A percentile compares a stretch with the other conserved stretches of the same genome.
phyloP scores from a whole-genome alignment of 257 asterid genomes.

The Mitragyna speciosa region DNA sequence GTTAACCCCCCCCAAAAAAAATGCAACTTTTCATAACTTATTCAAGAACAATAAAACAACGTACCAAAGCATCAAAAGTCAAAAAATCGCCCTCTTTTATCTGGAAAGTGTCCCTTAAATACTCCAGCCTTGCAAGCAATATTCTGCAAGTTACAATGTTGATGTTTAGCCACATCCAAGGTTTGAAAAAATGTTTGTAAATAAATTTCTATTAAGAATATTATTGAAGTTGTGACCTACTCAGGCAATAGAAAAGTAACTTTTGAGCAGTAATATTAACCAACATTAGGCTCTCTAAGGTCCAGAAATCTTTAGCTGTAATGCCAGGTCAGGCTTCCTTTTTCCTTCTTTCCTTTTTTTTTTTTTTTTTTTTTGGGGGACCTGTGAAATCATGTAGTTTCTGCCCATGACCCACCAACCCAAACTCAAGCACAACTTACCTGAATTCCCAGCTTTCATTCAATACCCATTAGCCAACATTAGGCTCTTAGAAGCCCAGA shows the following conservation, averaged over 20 bases:
- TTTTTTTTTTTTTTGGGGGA: no score
- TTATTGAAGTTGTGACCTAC: neutral
- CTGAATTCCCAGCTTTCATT: no score
- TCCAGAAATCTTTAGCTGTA: no score
- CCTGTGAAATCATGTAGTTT: no score
- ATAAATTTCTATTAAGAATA: neutral
- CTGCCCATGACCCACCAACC: no score
- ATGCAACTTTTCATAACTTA: constrained; percentile 4
- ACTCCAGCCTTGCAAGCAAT: constrained; percentile 89
- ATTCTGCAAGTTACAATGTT: constrained; percentile 54
- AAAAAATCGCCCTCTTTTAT: constrained; percentile 95
- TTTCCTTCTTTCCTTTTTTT: no score
- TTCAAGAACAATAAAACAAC: constrained; percentile 11
- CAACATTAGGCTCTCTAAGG: no score
- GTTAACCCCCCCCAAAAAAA: neutral
- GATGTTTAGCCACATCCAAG: constrained; percentile 3
- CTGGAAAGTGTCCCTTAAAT: constrained; percentile 90
- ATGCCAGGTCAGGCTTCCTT: no score
- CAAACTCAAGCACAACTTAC: no score
- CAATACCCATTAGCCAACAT: no score
- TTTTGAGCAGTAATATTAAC: neutral
- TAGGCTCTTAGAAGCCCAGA: no score
- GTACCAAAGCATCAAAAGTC: constrained; percentile 97
- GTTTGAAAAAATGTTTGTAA: neutral
- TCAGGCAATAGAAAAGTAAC: neutral